These are phyloP conservation scores for Aspergillus hiratsukae DNA, from an alignment of 2,329 filamentous ascomycete species.

Conservation along the genomic window DNA sequence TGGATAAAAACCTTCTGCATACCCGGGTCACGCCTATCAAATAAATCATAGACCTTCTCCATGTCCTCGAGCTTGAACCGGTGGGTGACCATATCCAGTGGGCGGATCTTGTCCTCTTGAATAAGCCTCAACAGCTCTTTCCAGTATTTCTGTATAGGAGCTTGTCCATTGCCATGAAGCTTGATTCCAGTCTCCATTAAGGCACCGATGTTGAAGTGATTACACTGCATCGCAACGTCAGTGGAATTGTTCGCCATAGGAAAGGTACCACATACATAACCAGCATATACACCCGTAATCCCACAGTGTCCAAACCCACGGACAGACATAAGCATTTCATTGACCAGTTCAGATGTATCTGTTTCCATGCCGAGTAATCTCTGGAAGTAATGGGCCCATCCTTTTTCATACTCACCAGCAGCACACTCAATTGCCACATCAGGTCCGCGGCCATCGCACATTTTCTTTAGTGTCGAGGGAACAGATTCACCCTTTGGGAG, in stretches of 20 bases:
- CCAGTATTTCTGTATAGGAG: constrained; percentile 81
- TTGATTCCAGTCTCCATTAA: constrained; percentile 81
- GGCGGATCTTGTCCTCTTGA: constrained; percentile 64
- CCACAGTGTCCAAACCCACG: constrained; percentile 62
- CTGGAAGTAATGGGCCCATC: constrained; percentile 59
- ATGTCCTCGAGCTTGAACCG: constrained; percentile 70
- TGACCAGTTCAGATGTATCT: constrained; percentile 66
- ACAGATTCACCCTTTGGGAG: constrained; percentile 61
- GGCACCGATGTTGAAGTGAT: constrained; percentile 78
- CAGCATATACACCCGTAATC: constrained; percentile 67
- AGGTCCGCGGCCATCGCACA: constrained; percentile 63
- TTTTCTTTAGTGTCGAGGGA: constrained; percentile 66
- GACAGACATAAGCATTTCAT: constrained; percentile 51
- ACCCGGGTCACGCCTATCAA: constrained; percentile 53
- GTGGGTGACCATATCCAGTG: constrained; percentile 75
- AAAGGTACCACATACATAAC: constrained; percentile 47
- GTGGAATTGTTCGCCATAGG: neutral
- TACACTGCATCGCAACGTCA: constrained; percentile 48
- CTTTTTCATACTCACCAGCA: constrained; percentile 60
- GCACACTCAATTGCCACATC: constrained; percentile 70
- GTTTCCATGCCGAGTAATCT: constrained; percentile 67
- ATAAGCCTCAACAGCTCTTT: constrained; percentile 67
- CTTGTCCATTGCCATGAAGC: constrained; percentile 65
- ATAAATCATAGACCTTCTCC: constrained; percentile 61
- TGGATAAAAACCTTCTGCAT: constrained; percentile 78